Percentiles rank a stretch among this genome's conserved stretches.
These are phyloP conservation scores for Aspergillus baeticus DNA, from an alignment of 495 filamentous ascomycete genomes.

Conservation along the genomic window DNA sequence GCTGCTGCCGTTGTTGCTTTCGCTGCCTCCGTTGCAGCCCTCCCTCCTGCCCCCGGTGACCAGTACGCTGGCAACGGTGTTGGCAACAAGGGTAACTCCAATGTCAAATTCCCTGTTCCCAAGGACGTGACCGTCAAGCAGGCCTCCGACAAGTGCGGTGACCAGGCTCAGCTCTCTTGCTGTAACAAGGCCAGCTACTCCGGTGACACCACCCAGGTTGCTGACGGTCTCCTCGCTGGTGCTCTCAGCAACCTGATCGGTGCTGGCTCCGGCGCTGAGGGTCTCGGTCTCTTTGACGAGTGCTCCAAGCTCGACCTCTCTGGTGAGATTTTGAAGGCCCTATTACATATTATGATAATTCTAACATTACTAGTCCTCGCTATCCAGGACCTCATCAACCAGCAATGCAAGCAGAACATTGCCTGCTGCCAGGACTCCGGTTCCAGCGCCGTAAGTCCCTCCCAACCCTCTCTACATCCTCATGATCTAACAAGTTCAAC, in stretches of 20 bases:
- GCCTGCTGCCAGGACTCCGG: conserved; percentile 51
- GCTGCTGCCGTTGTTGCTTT: conserved; percentile 29
- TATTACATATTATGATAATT: not conserved
- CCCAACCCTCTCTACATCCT: not conserved
- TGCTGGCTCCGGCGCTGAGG: conserved; percentile 28
- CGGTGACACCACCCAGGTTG: conserved; percentile 36
- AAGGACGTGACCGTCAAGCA: conserved; percentile 46
- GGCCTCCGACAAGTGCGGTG: conserved; percentile 49
- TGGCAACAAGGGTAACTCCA: conserved; percentile 30
- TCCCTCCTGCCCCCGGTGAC: conserved; percentile 17
- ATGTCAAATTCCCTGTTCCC: conserved; percentile 34
- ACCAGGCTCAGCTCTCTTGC: conserved; percentile 46
- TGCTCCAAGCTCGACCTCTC: conserved; percentile 32
- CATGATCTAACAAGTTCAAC: conserved; percentile 14
- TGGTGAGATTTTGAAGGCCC: conserved; percentile 18
- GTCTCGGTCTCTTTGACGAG: conserved; percentile 39
- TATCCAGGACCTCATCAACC: conserved; percentile 40
- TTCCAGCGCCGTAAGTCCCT: conserved; percentile 32
- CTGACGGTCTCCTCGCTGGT: conserved; percentile 30
- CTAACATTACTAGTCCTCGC: conserved; percentile 23
- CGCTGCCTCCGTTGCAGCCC: conserved; percentile 30
- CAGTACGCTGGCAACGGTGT: conserved; percentile 18
- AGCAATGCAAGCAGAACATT: conserved; percentile 51
- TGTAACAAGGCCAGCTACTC: conserved; percentile 48
- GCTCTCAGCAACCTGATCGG: conserved; percentile 31